Base-by-base conservation (phyloP, 306 rosid species). In the Prunus mongolica region DNA sequence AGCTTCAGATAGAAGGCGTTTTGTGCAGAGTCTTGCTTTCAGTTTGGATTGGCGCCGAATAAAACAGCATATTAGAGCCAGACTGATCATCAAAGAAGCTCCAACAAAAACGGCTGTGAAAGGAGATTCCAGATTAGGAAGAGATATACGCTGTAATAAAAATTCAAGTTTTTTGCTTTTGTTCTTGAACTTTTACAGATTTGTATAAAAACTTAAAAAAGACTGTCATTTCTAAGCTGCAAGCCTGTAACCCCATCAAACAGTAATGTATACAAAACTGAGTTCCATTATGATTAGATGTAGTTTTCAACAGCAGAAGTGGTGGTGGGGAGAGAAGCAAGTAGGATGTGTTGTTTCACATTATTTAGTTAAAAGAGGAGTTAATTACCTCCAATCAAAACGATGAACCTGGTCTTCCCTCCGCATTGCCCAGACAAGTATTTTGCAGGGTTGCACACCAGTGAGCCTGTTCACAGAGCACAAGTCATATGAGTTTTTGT, bases 1-100 rank as follows among this genome's bases (percentile, higher is more conserved):
- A 25, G 99, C 96, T 88, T 92, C 97, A 0, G 88, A 83, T 56
- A 95, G 78, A 32, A 89, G 91, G 77, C 97, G 87, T 85, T 86
- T 95, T 5, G 93, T 88, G 84, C 85, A 79, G 78, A 83, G 84
- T 41, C 87, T 87, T 47, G 87, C 83, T 79, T 86, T 91, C 71
- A 73, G 16, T 75, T 84, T 88, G 72, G 88, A 57, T 20, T 84
- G 88, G 5, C 93, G 88, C 12, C 91, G 92, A 49, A 81, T 76
- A 83, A 85, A 84, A 67, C 89, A 92, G 72, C 90, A 92, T 18
- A 86, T 28, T 50, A 91, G 75, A 67, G 78, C 87, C 15, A 89
- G 46, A 46, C 86, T 30, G 13, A 83, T 16, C 80, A 88, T 86
- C 22, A 88, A n/a, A 28, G 81, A 76, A 49, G 78, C 88, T 58